Base-by-base conservation (phyloP, 805 yeast species). In the Clavispora carvajalis region DNA sequence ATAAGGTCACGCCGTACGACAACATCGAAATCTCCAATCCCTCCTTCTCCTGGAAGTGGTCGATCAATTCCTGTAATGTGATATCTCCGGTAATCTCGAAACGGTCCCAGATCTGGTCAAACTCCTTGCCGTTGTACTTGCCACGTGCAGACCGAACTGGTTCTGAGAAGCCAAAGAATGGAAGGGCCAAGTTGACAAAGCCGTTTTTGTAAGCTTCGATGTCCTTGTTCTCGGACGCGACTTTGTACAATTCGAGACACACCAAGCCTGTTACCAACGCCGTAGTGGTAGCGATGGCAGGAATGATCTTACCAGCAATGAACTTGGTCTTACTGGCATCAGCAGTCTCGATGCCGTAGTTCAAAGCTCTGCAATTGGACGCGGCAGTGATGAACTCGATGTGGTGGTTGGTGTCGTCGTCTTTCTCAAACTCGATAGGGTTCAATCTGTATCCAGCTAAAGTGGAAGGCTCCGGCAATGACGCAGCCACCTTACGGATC, bases 281-380 rank as follows among this genome's bases (percentile, higher is more conserved):
- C n/a, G 99, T 93, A 1, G 99, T 93, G 2, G 99, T 93, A 26
- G 99, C 99, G 70, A 93, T 93, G 16, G 99, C 99, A 12, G 99
- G 99, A 51, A 93, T 93, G 51, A 93, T 93, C 65, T 95, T 82
- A 36, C 99, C 99, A 6, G 99, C 99, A 61, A 93, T 91, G 56
- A 91, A 88, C 69, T 93, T 93, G 28, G 99, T 93, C 69, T 85
- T 87, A 38, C 82, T 80, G 47, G 81, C 79, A 58, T 91, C 97
- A 26, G 91, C 97, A 10, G 88, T 70, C 57, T 88, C 95, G 51
- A 91, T 89, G 30, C 79, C 76, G 59, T 91, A 91, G 66, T 89
- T 91, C 65, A 80, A 72, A 22, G 99, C 99, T 62, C 99, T 82
- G 65, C 95, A 80, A 62, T 93, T 93, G 3, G 98, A 91, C 17